These are phyloP conservation scores for Globisporangium camurandrum DNA, from an alignment of 352 stramenopile species.

Conservation along the genomic window DNA sequence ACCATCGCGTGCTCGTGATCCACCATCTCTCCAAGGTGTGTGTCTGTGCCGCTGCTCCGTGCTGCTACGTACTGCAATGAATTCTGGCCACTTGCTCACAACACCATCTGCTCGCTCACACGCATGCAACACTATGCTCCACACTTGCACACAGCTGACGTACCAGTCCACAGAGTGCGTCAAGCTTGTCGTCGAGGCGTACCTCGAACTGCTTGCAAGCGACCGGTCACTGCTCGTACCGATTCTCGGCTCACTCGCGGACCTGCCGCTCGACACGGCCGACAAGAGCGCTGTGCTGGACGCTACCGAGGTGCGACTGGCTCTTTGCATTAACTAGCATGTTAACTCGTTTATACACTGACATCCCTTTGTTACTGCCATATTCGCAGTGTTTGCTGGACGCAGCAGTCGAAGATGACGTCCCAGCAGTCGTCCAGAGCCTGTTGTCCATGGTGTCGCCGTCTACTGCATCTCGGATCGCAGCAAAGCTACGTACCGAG, in stretches of 20 bases:
- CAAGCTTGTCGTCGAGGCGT: conserved; percentile 60
- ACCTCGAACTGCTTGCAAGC: conserved; percentile 68
- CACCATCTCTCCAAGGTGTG: conserved; percentile 77
- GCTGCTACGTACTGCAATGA: neutral
- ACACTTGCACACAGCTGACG: conserved; percentile 36
- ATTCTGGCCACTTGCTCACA: neutral
- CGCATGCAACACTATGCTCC: too few species aligned
- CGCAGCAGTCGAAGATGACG: conserved; percentile 67
- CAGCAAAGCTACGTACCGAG: conserved; percentile 44
- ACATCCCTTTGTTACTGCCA: neutral
- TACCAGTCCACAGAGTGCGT: conserved; percentile 79
- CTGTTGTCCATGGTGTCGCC: conserved; percentile 66
- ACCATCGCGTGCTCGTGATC: conserved; percentile 71
- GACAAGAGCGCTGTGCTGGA: conserved; percentile 68
- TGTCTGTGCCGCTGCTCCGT: too few species aligned
- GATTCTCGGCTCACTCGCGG: conserved; percentile 67
- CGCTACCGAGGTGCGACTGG: conserved; percentile 37
- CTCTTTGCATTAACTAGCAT: neutral
- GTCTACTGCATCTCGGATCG: conserved; percentile 32
- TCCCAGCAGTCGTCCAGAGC: conserved; percentile 70
- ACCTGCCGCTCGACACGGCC: conserved; percentile 48
- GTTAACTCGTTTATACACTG: neutral
- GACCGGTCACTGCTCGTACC: conserved; percentile 70
- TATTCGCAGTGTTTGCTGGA: conserved; percentile 48
- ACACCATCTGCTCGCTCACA: neutral